A percentile compares a stretch with the other conserved stretches of the same genome.
Conservation (phyloP, 495 filamentous ascomycete genomes). For the Filosporella fistucella region DNA sequence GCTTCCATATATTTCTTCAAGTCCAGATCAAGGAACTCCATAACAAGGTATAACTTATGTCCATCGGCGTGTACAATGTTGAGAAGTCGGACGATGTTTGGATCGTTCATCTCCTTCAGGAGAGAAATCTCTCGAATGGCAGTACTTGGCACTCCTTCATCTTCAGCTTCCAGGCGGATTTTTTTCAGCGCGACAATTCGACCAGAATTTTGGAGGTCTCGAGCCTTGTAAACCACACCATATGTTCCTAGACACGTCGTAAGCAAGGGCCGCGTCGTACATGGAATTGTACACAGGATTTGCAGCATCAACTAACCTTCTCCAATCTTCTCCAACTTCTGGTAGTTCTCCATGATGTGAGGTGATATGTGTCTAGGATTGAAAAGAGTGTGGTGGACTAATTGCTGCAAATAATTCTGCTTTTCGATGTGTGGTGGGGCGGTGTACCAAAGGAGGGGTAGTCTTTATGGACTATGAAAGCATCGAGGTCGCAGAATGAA, state of each 20-base stretch:
- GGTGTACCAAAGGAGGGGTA: conserved; percentile 24
- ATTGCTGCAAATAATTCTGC: conserved; percentile 18
- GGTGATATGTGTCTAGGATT: conserved; percentile 7
- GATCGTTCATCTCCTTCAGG: conserved; percentile 94
- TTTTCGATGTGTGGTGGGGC: conserved; percentile 19
- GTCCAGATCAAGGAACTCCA: conserved; percentile 91
- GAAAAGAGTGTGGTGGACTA: conserved; percentile 26
- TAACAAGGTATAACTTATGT: conserved; percentile 93
- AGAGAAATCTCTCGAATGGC: conserved; percentile 96
- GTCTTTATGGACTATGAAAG: conserved; percentile 9
- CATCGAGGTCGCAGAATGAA: conserved; percentile 14
- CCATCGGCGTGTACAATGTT: conserved; percentile 97
- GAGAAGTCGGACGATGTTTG: conserved; percentile 85
- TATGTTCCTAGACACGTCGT: conserved; percentile 64
- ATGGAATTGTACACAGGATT: neutral
- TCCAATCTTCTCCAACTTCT: conserved; percentile 99
- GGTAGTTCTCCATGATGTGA: conserved; percentile 89
- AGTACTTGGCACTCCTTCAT: conserved; percentile 94
- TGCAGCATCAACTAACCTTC: conserved; percentile 60
- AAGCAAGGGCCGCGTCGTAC: neutral
- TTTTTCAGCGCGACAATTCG: conserved; percentile 95
- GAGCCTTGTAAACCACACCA: conserved; percentile 89
- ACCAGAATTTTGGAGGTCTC: conserved; percentile 70
- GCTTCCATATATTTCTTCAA: conserved; percentile 99
- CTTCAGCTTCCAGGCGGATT: conserved; percentile 95